phyloP scores from a whole-genome alignment of 768 basidiomycete species.

The Auriscalpium microsporum region DNA sequence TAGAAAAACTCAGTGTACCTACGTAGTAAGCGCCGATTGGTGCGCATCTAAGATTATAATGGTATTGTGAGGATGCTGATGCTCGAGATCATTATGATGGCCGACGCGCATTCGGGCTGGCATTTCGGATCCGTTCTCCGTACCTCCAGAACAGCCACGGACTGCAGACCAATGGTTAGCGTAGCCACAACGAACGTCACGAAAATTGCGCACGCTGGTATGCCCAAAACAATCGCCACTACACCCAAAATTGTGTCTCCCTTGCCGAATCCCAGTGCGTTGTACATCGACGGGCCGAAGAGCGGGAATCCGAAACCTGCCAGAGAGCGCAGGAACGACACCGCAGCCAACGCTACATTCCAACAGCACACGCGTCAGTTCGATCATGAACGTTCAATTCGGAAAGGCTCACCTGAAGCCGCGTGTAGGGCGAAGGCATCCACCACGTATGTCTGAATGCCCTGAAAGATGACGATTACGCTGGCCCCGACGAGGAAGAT shows the following conservation, averaged over 20 bases:
- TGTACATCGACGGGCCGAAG: constrained; percentile 63
- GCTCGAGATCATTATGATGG: not conserved
- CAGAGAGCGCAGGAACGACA: constrained; percentile 50
- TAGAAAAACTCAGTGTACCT: no score
- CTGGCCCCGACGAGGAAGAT: constrained; percentile 49
- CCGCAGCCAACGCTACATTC: constrained; percentile 50
- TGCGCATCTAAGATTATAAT: not conserved
- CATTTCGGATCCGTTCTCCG: constrained; percentile 24
- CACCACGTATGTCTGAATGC: constrained; percentile 59
- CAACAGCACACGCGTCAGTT: not conserved
- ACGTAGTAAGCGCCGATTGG: no score
- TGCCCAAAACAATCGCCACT: constrained; percentile 48
- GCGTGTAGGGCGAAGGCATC: constrained; percentile 60
- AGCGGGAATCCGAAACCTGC: constrained; percentile 70
- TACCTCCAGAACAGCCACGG: constrained; percentile 37
- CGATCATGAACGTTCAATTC: constrained; percentile 2
- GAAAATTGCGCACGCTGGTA: constrained; percentile 33
- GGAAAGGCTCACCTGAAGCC: constrained; percentile 43
- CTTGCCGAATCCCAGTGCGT: constrained; percentile 57
- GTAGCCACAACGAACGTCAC: constrained; percentile 1
- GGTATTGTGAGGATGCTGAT: not conserved
- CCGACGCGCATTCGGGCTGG: not conserved
- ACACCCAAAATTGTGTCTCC: constrained; percentile 57
- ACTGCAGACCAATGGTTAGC: constrained; percentile 29
- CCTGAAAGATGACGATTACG: constrained; percentile 49